Conservation (phyloP, 768 basidiomycete genomes). For the Trametes cubensis region DNA sequence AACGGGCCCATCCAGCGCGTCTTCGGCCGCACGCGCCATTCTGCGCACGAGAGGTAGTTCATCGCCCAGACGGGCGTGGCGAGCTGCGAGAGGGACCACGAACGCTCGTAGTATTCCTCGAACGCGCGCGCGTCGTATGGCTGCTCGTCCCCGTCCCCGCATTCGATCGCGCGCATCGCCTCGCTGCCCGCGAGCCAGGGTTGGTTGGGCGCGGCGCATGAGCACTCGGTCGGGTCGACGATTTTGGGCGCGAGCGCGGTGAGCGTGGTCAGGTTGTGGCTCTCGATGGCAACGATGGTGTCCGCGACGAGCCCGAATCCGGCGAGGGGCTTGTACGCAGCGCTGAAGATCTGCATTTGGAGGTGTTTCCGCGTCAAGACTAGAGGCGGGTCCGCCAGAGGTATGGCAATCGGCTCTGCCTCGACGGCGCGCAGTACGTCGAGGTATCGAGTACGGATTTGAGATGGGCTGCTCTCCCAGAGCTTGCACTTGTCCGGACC, state of each 20-base stretch:
- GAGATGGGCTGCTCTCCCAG: slow-evolving; percentile 26
- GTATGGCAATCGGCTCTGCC: slow-evolving; percentile 13
- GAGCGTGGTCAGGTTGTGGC: slow-evolving; percentile 19
- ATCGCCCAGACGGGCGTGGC: slow-evolving; percentile 22
- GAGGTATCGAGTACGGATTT: slow-evolving; percentile 25
- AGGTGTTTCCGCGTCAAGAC: slow-evolving; percentile 21
- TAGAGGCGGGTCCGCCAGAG: slow-evolving; percentile 19
- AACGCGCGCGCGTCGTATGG: slow-evolving; percentile 10
- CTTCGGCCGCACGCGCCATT: slow-evolving; percentile 25
- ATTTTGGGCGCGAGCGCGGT: slow-evolving; percentile 13
- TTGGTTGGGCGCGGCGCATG: slow-evolving; percentile 1
- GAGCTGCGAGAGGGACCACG: slow-evolving; percentile 2
- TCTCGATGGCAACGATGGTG: slow-evolving; percentile 19
- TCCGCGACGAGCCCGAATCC: slow-evolving; percentile 15
- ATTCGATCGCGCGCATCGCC: slow-evolving; percentile 20
- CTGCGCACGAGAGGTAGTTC: slow-evolving; percentile 22
- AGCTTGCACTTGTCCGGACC: slow-evolving; percentile 31
- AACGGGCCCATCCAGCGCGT: slow-evolving; percentile 26
- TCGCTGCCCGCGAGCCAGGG: slow-evolving; percentile 16
- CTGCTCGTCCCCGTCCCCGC: slow-evolving; percentile 22
- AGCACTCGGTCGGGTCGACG: slow-evolving; percentile 19
- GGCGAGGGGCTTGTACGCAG: slow-evolving; percentile 16
- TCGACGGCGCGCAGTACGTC: slow-evolving; percentile 12
- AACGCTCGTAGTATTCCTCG: slow-evolving; percentile 7
- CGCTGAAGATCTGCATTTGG: slow-evolving; percentile 13